Conservation (phyloP, 495 filamentous ascomycete species). For the Patellaria atrata region DNA sequence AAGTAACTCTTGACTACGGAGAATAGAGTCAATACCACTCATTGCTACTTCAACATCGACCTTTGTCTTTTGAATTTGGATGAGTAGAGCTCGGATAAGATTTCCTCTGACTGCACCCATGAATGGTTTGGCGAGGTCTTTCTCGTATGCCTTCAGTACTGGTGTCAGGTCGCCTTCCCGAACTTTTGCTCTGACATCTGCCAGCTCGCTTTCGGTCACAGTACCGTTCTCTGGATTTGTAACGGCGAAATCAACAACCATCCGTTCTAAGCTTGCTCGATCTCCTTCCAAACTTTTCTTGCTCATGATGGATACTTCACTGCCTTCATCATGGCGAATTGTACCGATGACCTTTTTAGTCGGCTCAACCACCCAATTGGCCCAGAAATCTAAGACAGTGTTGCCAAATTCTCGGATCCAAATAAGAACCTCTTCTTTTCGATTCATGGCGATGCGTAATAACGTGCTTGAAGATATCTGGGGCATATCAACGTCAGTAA, state of each 20-base stretch:
- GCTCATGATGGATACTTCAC: slow-evolving; percentile 92
- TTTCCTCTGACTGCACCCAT: slow-evolving; percentile 68
- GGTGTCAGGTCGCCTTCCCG: slow-evolving; percentile 86
- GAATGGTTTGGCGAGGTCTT: slow-evolving; percentile 66
- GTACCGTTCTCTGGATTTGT: slow-evolving; percentile 48
- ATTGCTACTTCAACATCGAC: slow-evolving; percentile 95
- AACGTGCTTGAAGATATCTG: slow-evolving; percentile 62
- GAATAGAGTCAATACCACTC: slow-evolving; percentile 76
- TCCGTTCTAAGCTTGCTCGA: slow-evolving; percentile 79
- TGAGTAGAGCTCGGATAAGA: slow-evolving; percentile 76
- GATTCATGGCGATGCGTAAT: slow-evolving; percentile 55
- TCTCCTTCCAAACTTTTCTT: slow-evolving; percentile 78
- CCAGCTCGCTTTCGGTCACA: slow-evolving; percentile 45
- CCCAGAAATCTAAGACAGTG: slow-evolving; percentile 78
- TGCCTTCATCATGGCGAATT: slow-evolving; percentile 78
- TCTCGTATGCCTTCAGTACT: slow-evolving; percentile 78
- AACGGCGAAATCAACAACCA: slow-evolving; percentile 89
- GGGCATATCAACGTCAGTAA: no score
- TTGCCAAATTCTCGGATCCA: slow-evolving; percentile 64
- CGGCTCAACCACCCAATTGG: slow-evolving; percentile 88
- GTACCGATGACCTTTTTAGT: slow-evolving; percentile 70
- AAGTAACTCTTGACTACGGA: slow-evolving; percentile 92
- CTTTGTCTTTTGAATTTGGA: slow-evolving; percentile 97
- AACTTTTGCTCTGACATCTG: slow-evolving; percentile 58
- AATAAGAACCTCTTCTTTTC: slow-evolving; percentile 52